Evolutionary conservation across 73 alveolate genomes (phyloP).

Genomic region (Paramecium bursaria): DNA sequence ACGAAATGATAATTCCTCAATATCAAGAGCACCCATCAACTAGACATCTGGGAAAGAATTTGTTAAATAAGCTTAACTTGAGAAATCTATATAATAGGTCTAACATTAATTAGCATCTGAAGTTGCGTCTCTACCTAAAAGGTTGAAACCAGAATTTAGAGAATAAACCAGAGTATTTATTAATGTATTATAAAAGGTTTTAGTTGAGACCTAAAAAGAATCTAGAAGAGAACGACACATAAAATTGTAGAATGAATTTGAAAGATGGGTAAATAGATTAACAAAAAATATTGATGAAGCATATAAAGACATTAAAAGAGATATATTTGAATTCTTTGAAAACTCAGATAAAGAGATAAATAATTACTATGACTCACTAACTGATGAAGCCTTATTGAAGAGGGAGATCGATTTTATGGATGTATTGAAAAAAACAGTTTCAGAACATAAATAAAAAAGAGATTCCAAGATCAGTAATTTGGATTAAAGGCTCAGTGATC

Average conservation of each 20-base stretch:
- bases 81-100: slow-evolving; percentile 46
- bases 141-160: slow-evolving; percentile 38
- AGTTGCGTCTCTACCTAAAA: slow-evolving; percentile 65
- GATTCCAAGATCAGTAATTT: slow-evolving; percentile 57
- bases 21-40: slow-evolving; percentile 10
- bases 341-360: slow-evolving; percentile 57
- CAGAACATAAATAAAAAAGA: slow-evolving; percentile 51
- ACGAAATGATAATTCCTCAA: slow-evolving; percentile 41
- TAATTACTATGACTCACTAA: slow-evolving; percentile 48
- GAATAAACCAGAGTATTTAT: slow-evolving; percentile 54
- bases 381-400: slow-evolving; percentile 60
- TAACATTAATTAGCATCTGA: slow-evolving; percentile 53
- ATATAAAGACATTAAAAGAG: slow-evolving; percentile 66
- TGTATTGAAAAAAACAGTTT: slow-evolving; percentile 35
- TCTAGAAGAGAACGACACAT: slow-evolving; percentile 59
- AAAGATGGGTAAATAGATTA: slow-evolving; percentile 52
- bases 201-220: slow-evolving; percentile 53
- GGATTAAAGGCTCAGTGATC: slow-evolving; percentile 63
- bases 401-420: slow-evolving; percentile 69
- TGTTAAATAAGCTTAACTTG: slow-evolving; percentile 59
- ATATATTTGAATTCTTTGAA: slow-evolving; percentile 62
- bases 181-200: slow-evolving; percentile 2
- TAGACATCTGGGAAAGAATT: slow-evolving; percentile 64
- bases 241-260: slow-evolving; percentile 65
- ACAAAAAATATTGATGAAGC: slow-evolving; percentile 66